Evolutionary conservation across 495 filamentous ascomycete genomes (phyloP).

Genomic region (Amorphotheca resinae): DNA sequence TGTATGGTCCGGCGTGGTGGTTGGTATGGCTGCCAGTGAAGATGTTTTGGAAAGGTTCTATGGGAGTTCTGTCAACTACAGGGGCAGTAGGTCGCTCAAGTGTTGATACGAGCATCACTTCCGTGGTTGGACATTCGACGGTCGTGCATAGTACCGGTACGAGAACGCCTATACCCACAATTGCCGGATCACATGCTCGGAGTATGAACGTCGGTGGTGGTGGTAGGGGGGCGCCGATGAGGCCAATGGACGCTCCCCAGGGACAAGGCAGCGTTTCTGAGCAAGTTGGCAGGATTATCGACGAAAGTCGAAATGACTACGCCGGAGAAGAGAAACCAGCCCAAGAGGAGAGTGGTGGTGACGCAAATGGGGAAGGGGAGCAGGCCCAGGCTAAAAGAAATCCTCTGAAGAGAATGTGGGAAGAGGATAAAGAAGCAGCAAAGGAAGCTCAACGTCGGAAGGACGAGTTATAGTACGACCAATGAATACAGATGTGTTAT

Average conservation of each 20-base stretch:
- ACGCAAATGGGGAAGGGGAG: conserved; percentile 33
- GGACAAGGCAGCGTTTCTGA: conserved; percentile 27
- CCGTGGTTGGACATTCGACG: conserved; percentile 19
- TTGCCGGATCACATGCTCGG: conserved; percentile 6
- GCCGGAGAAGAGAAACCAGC: conserved; percentile 29
- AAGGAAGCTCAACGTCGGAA: conserved; percentile 26
- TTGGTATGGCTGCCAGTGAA: conserved; percentile 69
- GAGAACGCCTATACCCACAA: conserved; percentile 21
- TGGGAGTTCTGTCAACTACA: conserved; percentile 31
- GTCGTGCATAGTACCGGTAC: conserved; percentile 35
- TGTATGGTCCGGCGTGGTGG: conserved; percentile 90
- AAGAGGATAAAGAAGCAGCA: conserved; percentile 31
- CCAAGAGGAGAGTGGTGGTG: conserved; percentile 34
- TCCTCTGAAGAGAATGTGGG: conserved; percentile 75
- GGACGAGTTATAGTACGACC: conserved; percentile 40
- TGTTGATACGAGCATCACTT: conserved; percentile 10
- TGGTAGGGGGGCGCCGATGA: conserved; percentile 13
- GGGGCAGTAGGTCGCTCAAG: conserved; percentile 27
- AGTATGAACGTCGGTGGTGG: conserved; percentile 19
- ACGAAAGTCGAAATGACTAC: conserved; percentile 25
- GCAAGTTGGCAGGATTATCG: conserved; percentile 37
- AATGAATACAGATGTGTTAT: not conserved
- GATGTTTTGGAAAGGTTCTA: conserved; percentile 35
- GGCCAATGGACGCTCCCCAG: conserved; percentile 1
- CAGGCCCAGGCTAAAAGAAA: conserved; percentile 42